Evolutionary conservation across 2,329 filamentous ascomycete genomes (phyloP).

Genomic region (Fusarium equiseti): DNA sequence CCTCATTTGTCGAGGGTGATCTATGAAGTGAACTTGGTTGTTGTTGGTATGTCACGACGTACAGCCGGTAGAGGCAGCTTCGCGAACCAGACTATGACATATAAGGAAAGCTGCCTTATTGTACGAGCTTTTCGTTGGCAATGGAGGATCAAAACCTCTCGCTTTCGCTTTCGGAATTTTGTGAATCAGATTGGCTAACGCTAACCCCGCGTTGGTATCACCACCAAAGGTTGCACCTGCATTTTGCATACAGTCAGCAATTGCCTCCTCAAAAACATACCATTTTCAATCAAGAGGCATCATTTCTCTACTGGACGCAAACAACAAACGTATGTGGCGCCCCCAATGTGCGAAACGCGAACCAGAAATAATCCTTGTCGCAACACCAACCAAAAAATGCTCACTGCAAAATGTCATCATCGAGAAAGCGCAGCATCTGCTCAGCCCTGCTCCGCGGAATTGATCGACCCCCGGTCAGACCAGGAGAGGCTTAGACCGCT

Average conservation of each 20-base stretch:
- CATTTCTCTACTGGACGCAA: background rate
- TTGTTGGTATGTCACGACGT: too few species aligned
- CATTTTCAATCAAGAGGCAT: background rate
- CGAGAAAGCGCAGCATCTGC: background rate
- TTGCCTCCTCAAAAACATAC: background rate
- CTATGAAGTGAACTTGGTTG: background rate
- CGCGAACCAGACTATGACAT: too few species aligned
- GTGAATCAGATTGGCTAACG: background rate
- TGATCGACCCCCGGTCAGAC: slow-evolving; percentile 1
- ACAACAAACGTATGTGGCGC: slow-evolving; percentile 20
- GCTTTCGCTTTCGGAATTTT: background rate
- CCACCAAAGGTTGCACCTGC: background rate
- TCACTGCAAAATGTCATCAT: background rate
- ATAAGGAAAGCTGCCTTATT: too few species aligned
- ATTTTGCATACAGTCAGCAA: background rate
- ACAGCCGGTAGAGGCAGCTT: too few species aligned
- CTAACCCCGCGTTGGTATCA: background rate
- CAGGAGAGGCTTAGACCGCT: background rate
- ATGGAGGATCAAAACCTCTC: background rate
- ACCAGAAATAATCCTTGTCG: background rate
- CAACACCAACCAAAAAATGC: background rate
- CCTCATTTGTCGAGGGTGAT: background rate
- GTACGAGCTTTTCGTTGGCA: too few species aligned
- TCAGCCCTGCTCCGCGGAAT: slow-evolving; percentile 1
- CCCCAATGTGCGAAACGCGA: background rate